These are phyloP conservation scores for Aquanectria penicillioides DNA, from an alignment of 2,329 filamentous ascomycete genomes.

Conservation along the genomic window DNA sequence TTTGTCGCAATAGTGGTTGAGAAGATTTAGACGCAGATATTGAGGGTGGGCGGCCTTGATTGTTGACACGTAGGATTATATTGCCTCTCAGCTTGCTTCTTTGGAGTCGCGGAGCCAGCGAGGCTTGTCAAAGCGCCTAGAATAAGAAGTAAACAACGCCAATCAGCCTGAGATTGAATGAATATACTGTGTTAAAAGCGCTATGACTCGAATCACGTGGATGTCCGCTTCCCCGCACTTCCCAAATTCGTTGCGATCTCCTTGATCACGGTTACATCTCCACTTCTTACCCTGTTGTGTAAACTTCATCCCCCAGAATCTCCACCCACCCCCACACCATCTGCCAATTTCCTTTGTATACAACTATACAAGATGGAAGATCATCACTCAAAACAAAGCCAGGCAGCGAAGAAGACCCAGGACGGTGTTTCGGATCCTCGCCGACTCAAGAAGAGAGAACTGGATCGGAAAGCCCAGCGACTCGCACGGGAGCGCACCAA, in stretches of 20 bases:
- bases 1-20: too few relatives aligned
- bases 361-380: neutral
- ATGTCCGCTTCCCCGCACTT: neutral
- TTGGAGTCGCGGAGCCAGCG: too few relatives aligned
- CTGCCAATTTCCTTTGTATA: neutral
- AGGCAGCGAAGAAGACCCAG: conserved; percentile 8
- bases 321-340: neutral
- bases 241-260: neutral
- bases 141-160: neutral
- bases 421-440: conserved; percentile 26
- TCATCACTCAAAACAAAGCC: too few relatives aligned
- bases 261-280: neutral
- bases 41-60: too few relatives aligned
- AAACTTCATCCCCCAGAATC: conserved; percentile 1
- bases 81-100: too few relatives aligned
- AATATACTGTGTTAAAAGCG: neutral
- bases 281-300: neutral
- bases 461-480: conserved; percentile 46
- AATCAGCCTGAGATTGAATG: neutral
- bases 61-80: too few relatives aligned
- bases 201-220: conserved; percentile 2
- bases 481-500: conserved; percentile 45
- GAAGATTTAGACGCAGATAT: too few relatives aligned
- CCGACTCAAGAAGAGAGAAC: conserved; percentile 44
- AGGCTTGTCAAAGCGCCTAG: neutral